Base-by-base conservation (phyloP, 1,284 basidiomycete species). In the Irpex sp. region DNA sequence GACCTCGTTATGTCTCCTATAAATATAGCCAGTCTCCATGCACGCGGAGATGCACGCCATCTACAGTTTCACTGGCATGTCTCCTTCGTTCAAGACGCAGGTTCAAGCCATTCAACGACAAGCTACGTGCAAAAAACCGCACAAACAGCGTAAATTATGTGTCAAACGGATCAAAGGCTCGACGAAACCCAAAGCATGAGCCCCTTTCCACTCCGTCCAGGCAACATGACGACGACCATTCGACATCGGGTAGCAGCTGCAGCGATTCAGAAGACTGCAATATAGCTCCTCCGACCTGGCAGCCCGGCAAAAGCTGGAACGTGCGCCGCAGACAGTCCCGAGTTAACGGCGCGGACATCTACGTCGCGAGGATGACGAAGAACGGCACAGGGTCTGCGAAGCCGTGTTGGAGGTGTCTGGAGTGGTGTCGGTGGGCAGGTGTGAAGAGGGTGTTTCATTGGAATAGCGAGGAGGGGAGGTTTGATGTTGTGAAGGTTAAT, bases 1-100 rank as follows among this genome's bases (percentile, higher is more conserved):
- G 47, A 59, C 60, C 55, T 58, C 7, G 3, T n/a, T 1, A 50
- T 3, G 17, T 6, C 59, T 55, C 37, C 8, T 61, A 15, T 50
- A 9, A 33, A 11, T 3, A n/a, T 43, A 75, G 77, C 81, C 83
- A 21, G 73, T 83, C 19, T 84, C 81, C 3, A 85, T 86, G 83
- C 83, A 87, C 67, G 84, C 84, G 1, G 83, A 86, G 74, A 86
- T 85, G 84, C 81, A 85, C 66, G 80, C 79, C 13, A 86, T 84
- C 66, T 83, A 80, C 71, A 83, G 73, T 67, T 66, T 81, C 60
- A 83, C 81, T 61, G 81, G 82, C 76, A 78, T 78, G 78, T 78
- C 79, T 58, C 82, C 81, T 58, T 78, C 80, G 63, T 82, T 80
- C 76, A 83, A 82, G 79, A 79, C 75, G 75, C 83, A 83, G 74